Conservation (phyloP, 208 protist genomes). For the Acanthamoeba sp. region DNA sequence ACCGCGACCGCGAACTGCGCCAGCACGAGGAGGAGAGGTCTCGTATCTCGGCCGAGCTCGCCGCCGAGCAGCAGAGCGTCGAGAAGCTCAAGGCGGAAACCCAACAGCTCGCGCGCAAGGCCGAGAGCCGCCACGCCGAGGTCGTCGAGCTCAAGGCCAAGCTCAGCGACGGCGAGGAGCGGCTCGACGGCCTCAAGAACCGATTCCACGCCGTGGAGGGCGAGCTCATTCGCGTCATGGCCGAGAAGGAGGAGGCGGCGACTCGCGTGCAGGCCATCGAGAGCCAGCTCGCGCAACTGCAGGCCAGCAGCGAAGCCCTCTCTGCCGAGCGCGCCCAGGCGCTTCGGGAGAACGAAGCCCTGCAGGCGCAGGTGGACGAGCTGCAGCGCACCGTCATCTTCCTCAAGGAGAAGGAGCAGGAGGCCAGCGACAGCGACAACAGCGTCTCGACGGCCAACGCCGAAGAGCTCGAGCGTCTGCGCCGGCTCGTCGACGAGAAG, state of each 20-base stretch:
- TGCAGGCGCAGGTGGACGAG: background rate
- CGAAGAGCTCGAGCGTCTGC: background rate
- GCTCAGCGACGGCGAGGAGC: background rate
- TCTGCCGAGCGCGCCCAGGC: background rate
- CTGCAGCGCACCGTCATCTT: background rate
- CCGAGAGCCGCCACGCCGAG: background rate
- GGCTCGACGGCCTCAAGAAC: background rate
- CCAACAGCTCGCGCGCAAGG: background rate
- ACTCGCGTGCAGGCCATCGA: background rate
- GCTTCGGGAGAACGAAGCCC: background rate
- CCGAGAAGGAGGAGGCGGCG: background rate
- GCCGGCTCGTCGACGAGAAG: background rate
- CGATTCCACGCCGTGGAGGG: background rate
- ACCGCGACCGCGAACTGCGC: background rate
- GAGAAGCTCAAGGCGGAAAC: background rate
- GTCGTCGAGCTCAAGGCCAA: conserved; percentile 20
- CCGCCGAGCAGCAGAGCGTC: background rate
- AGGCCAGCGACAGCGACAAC: background rate
- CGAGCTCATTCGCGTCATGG: conserved; percentile 27
- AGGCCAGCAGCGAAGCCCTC: background rate
- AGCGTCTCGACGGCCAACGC: background rate
- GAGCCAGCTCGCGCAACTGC: background rate
- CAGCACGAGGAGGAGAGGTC: background rate
- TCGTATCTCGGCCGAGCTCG: background rate
- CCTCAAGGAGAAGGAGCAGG: conserved; percentile 44